Evolutionary conservation across 176 grass and related monocot species (phyloP).

Genomic region (Avena atlantica): DNA sequence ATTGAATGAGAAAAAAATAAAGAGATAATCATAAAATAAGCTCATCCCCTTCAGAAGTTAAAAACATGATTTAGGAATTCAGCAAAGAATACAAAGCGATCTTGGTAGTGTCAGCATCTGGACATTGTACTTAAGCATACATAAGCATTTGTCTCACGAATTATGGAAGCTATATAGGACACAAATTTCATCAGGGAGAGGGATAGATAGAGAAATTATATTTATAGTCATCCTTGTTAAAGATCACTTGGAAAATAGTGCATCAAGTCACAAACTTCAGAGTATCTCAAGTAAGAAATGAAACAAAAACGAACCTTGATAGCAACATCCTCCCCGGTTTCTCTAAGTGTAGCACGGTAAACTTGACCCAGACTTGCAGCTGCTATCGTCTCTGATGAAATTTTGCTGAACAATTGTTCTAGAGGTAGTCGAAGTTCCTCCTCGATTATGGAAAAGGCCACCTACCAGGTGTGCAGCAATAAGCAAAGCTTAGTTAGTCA

Average conservation of each 20-base stretch:
- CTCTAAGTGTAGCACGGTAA: slow-evolving; percentile 91
- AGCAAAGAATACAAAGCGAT: not conserved
- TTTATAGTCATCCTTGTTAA: slow-evolving; percentile 14
- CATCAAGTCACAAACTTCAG: slow-evolving; percentile 1
- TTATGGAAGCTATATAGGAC: not conserved
- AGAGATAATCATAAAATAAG: slow-evolving; percentile 1
- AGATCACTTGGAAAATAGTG: slow-evolving; percentile 38
- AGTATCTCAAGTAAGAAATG: slow-evolving; percentile 36
- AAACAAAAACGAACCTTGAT: slow-evolving; percentile 70
- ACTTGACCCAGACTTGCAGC: slow-evolving; percentile 99
- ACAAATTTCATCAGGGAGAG: not conserved
- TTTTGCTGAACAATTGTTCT: slow-evolving; percentile 85
- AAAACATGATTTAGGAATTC: not conserved
- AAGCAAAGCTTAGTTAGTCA: not conserved
- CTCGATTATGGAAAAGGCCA: slow-evolving; percentile 94
- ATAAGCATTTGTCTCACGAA: not conserved
- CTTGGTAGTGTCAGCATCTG: not conserved
- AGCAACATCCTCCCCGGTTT: slow-evolving; percentile 96
- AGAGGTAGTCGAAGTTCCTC: slow-evolving; percentile 90
- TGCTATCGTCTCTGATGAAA: slow-evolving; percentile 93
- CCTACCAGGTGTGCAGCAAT: slow-evolving; percentile 50
- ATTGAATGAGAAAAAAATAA: not conserved
- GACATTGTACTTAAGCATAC: not conserved
- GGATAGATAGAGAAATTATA: not conserved
- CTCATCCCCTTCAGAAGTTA: not conserved